A percentile compares a stretch with the other conserved stretches of the same genome.
Evolutionary conservation across 2,329 filamentous ascomycete genomes (phyloP).

Genomic region (Colletotrichum sp.): DNA sequence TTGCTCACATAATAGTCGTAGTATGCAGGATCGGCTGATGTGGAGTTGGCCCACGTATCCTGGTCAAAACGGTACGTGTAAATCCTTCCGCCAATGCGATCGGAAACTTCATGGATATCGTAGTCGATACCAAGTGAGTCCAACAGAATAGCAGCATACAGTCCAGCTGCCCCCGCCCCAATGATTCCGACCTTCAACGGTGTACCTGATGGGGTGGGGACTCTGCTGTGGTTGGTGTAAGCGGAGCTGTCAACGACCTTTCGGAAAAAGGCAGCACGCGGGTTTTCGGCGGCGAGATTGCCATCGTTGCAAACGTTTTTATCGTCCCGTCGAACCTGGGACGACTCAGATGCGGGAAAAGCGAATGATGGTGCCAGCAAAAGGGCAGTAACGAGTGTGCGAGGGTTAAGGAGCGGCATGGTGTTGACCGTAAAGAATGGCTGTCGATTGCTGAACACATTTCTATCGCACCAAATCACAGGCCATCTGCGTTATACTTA

Average conservation of each 20-base stretch:
- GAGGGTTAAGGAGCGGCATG: conserved; percentile 11
- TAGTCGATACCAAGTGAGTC: conserved; percentile 37
- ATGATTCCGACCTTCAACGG: conserved; percentile 37
- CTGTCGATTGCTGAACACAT: not conserved
- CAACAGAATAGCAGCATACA: conserved; percentile 37
- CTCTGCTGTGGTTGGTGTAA: conserved; percentile 21
- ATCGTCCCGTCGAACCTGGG: not conserved
- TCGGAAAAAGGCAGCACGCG: conserved; percentile 23
- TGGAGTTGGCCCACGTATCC: conserved; percentile 23
- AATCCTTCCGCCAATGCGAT: conserved; percentile 38
- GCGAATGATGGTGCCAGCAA: conserved; percentile 19
- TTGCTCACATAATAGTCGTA: conserved; percentile 36
- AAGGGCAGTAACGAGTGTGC: conserved; percentile 14
- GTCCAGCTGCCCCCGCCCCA: conserved; percentile 39
- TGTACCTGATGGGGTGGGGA: conserved; percentile 1
- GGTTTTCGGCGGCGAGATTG: conserved; percentile 18
- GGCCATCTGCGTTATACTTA: not conserved
- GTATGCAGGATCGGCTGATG: conserved; percentile 19
- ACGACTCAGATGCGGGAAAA: not conserved
- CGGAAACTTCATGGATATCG: conserved; percentile 39
- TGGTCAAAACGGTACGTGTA: conserved; percentile 38
- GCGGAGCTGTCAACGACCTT: conserved; percentile 11
- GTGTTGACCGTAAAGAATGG: not conserved
- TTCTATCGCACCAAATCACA: not conserved
- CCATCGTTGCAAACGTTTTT: conserved; percentile 21